phyloP scores from a whole-genome alignment of 192 early-diverging fungal species.

The Mortierella claussenii region DNA sequence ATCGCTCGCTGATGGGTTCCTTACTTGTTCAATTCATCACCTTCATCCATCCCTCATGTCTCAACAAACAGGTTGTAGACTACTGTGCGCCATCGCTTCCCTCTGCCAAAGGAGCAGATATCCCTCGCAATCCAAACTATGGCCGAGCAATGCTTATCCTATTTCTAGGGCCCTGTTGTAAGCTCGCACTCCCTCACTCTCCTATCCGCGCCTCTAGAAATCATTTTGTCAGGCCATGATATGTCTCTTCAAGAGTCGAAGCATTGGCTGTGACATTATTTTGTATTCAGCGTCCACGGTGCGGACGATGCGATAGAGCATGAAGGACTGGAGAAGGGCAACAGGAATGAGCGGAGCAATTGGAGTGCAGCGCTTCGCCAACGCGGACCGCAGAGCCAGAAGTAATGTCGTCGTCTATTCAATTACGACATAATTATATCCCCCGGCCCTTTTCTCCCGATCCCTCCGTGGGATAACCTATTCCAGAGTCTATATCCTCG shows the following conservation, averaged over 20 bases:
- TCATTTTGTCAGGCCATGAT: too few species aligned
- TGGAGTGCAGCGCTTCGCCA: background rate
- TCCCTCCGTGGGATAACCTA: too few species aligned
- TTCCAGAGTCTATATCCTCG: too few species aligned
- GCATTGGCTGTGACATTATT: background rate
- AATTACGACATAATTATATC: background rate
- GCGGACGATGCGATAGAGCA: too few species aligned
- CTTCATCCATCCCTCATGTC: conserved; percentile 1
- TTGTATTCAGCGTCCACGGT: background rate
- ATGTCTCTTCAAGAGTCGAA: background rate
- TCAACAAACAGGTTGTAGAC: conserved; percentile 29
- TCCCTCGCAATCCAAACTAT: background rate
- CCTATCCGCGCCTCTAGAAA: too few species aligned
- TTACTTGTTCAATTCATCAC: too few species aligned
- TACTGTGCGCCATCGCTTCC: background rate
- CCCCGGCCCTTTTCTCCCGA: conserved; percentile 4
- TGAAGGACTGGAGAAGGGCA: too few species aligned
- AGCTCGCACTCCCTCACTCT: too few species aligned
- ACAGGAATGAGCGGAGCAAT: too few species aligned
- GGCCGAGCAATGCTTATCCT: background rate
- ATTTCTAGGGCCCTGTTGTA: too few species aligned
- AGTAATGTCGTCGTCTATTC: background rate
- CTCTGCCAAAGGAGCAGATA: background rate
- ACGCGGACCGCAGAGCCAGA: background rate
- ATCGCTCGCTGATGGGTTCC: too few species aligned